Base-by-base conservation (phyloP, 495 filamentous ascomycete species). In the Pseudotulostoma volvatum region DNA sequence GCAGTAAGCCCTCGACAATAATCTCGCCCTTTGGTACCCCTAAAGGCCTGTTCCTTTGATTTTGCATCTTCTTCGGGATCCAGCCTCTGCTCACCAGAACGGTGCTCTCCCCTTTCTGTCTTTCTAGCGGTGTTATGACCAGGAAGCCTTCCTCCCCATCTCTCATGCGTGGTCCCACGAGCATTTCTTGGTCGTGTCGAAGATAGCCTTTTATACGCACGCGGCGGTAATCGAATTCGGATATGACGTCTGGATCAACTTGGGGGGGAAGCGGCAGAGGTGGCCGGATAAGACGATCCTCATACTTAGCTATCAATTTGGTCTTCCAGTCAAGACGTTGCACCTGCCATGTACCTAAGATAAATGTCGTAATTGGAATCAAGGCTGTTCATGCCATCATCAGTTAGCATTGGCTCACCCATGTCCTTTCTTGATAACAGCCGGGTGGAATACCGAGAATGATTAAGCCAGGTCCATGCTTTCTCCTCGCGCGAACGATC, bases 291-390 rank as follows among this genome's bases (percentile, higher is more conserved):
- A 97, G 70, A 0, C 88, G 81, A 62, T 95, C 85, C 63, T 94
- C 87, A 61, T 76, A 82, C 44, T 74, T 78, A 37, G 86, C 85
- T 40, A 97, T 77, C 11, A 96, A 63, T 30, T 87, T 79, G 7
- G 86, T 86, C 55, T 97, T 97, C 85, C 87, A 88, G 25, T 73
- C 70, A 11, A 97, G 74, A 2, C 90, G 84, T 50, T 92, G 70
- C n/a, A 97, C 78, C 51, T 97, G 90, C 90, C 90, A 97, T 31
- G 79, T 82, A 30, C 90, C 90, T 23, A 97, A 76, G 44, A 64
- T 64, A 56, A 97, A 93, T 36, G 90, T 80, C 4, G 85, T 94
- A 32, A 92, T 64, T 25, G 90, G 90, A 44, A 97, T 96, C 33
- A 90, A 54, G 21, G 85, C 85, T 86, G 48, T 19, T 33, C 11